These are phyloP conservation scores for Asclepias syriaca DNA, from an alignment of 257 asterid genomes.

Conservation along the genomic window DNA sequence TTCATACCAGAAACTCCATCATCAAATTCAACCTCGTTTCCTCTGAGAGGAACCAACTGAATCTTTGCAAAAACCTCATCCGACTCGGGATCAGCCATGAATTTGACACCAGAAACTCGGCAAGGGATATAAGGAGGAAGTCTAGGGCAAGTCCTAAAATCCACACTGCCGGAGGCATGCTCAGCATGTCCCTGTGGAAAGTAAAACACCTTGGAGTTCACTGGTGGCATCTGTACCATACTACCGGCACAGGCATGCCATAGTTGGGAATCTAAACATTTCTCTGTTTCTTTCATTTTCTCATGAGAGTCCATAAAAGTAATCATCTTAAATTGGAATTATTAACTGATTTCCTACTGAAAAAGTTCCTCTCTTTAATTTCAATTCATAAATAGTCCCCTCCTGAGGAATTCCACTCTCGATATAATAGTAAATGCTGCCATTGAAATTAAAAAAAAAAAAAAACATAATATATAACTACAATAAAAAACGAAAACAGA, in stretches of 20 bases:
- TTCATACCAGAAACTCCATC: conserved; percentile 29
- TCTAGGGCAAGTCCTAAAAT: conserved; percentile 42
- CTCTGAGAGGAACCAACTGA: conserved; percentile 35
- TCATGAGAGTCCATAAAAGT: conserved; percentile 65
- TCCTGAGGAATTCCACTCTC: conserved; percentile 15
- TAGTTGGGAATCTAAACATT: conserved; percentile 74
- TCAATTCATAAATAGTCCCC: conserved; percentile 18
- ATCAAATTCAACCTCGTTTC: conserved; percentile 35
- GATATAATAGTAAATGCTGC: conserved; percentile 25
- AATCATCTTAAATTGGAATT: conserved; percentile 32
- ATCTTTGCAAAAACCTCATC: conserved; percentile 79
- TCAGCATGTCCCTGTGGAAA: conserved; percentile 96
- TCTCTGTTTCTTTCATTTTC: conserved; percentile 45
- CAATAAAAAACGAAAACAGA: conserved; percentile 10
- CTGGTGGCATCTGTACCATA: conserved; percentile 79
- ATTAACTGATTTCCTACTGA: neutral
- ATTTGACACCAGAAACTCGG: conserved; percentile 45
- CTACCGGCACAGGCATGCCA: conserved; percentile 99
- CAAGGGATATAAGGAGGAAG: conserved; percentile 58
- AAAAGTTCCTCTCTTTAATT: conserved; percentile 10
- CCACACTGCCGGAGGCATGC: conserved; percentile 60
- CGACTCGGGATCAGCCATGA: conserved; percentile 81
- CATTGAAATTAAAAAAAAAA: conserved; percentile 17
- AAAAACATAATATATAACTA: conserved; percentile 6
- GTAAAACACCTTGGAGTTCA: conserved; percentile 64